A percentile compares a stretch with the other conserved stretches of the same genome.
Evolutionary conservation across 345 rosid genomes (phyloP).

Genomic region (Lepidium sativum): DNA sequence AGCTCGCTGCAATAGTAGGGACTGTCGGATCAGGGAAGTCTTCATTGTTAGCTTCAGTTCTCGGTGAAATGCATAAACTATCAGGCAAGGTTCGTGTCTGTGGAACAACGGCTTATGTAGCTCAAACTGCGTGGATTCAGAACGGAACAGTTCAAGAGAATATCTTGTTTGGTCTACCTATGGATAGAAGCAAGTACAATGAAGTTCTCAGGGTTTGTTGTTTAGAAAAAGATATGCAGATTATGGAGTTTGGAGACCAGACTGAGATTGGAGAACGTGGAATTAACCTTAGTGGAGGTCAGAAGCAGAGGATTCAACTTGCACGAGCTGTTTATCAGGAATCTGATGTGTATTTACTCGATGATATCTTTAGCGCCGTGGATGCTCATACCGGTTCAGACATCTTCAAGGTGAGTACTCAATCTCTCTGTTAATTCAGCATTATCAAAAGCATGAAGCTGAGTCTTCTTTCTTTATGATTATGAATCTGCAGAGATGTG

Average conservation of each 20-base stretch:
- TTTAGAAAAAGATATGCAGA: conserved; percentile 80
- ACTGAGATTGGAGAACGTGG: conserved; percentile 98
- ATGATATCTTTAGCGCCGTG: conserved; percentile 93
- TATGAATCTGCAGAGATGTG: conserved; percentile 51
- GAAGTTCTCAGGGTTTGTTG: conserved; percentile 77
- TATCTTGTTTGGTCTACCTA: conserved; percentile 77
- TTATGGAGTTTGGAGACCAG: conserved; percentile 94
- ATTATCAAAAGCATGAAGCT: background rate
- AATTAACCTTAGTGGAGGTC: conserved; percentile 96
- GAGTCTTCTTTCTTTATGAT: background rate
- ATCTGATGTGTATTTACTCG: conserved; percentile 79
- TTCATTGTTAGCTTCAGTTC: conserved; percentile 70
- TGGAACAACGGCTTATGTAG: conserved; percentile 84
- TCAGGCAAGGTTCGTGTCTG: conserved; percentile 75
- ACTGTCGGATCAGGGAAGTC: conserved; percentile 94
- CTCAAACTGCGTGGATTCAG: conserved; percentile 94
- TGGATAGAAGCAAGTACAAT: conserved; percentile 49
- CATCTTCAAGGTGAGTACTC: conserved; percentile 59
- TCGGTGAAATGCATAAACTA: conserved; percentile 93
- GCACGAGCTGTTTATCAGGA: conserved; percentile 84
- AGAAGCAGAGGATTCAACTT: conserved; percentile 49
- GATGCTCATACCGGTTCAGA: conserved; percentile 97
- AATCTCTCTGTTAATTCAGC: background rate
- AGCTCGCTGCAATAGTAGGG: conserved; percentile 83
- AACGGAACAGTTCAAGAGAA: conserved; percentile 88